phyloP scores from a whole-genome alignment of 805 yeast species.

The Spathaspora boniae region DNA sequence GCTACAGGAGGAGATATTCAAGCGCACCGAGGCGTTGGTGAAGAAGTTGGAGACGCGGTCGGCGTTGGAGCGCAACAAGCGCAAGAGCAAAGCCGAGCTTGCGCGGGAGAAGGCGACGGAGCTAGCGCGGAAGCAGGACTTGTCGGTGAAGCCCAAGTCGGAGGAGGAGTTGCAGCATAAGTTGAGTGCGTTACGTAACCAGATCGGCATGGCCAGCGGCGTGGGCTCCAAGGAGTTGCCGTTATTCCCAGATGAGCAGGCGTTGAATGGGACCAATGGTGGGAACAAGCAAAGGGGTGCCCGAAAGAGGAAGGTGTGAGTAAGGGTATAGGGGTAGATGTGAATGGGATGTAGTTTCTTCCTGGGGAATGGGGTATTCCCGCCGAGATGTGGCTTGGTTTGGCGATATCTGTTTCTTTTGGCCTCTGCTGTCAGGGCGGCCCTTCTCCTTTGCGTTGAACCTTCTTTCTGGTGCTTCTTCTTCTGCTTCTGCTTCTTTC shows the following conservation, averaged over 20 bases:
- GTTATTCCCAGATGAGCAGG: conserved; percentile 24
- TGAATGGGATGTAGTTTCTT: too few species aligned
- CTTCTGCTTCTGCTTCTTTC: too few species aligned
- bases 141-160: conserved; percentile 31
- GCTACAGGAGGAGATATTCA: conserved; percentile 58
- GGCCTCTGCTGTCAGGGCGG: too few species aligned
- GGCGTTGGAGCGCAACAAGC: conserved; percentile 60
- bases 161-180: conserved; percentile 35
- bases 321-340: conserved; percentile 1
- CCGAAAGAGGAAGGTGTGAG: too few species aligned
- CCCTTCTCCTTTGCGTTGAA: too few species aligned
- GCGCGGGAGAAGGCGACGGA: conserved; percentile 17
- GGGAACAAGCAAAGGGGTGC: too few species aligned
- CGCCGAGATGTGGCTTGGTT: too few species aligned
- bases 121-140: conserved; percentile 18
- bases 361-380: too few species aligned
- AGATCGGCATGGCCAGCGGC: conserved; percentile 9
- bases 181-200: conserved; percentile 23
- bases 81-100: conserved; percentile 19
- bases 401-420: too few species aligned
- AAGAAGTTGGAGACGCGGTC: conserved; percentile 63
- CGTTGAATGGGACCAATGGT: conserved; percentile 3
- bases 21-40: conserved; percentile 57
- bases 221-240: conserved; percentile 15
- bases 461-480: too few species aligned